These are phyloP conservation scores for Aureobasidium sp. DNA, from an alignment of 2,329 filamentous ascomycete genomes.

Conservation along the genomic window DNA sequence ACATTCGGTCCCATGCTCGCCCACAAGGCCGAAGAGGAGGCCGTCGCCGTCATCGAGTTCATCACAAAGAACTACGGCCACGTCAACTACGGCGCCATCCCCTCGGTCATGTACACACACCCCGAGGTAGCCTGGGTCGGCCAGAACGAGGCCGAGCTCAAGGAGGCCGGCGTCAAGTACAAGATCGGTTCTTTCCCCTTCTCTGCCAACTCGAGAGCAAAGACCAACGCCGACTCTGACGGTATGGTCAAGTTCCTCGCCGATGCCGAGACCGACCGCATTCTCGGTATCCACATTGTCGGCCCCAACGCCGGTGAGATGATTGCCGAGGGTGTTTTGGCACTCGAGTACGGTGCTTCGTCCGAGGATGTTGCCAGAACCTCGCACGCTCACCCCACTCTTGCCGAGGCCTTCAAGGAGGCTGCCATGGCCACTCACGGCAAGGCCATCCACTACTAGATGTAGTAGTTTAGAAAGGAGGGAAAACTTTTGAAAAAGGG, in stretches of 20 bases:
- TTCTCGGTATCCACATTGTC: slow-evolving; percentile 93
- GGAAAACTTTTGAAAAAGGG: neutral
- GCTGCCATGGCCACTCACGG: slow-evolving; percentile 95
- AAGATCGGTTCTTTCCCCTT: slow-evolving; percentile 93
- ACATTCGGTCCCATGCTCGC: slow-evolving; percentile 99
- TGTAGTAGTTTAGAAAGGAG: neutral
- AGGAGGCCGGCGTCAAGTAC: slow-evolving; percentile 83
- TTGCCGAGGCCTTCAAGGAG: slow-evolving; percentile 98
- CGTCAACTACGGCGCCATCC: slow-evolving; percentile 97
- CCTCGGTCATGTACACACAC: slow-evolving; percentile 99
- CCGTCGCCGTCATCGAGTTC: slow-evolving; percentile 87
- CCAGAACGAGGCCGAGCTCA: slow-evolving; percentile 93
- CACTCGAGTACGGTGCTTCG: slow-evolving; percentile 91
- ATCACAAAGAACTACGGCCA: slow-evolving; percentile 97
- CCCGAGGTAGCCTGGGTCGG: slow-evolving; percentile 98
- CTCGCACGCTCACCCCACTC: slow-evolving; percentile 91
- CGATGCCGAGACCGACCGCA: slow-evolving; percentile 91
- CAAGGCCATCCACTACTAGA: slow-evolving; percentile 91
- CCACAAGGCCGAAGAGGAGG: slow-evolving; percentile 99
- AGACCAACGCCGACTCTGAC: slow-evolving; percentile 96
- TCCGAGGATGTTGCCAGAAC: slow-evolving; percentile 92
- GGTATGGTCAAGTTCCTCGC: slow-evolving; percentile 96
- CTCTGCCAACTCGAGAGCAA: slow-evolving; percentile 94
- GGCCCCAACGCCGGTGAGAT: slow-evolving; percentile 96
- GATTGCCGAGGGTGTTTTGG: slow-evolving; percentile 95